Conservation (phyloP, 2,329 filamentous ascomycete genomes). For the Verticillium longisporum region DNA sequence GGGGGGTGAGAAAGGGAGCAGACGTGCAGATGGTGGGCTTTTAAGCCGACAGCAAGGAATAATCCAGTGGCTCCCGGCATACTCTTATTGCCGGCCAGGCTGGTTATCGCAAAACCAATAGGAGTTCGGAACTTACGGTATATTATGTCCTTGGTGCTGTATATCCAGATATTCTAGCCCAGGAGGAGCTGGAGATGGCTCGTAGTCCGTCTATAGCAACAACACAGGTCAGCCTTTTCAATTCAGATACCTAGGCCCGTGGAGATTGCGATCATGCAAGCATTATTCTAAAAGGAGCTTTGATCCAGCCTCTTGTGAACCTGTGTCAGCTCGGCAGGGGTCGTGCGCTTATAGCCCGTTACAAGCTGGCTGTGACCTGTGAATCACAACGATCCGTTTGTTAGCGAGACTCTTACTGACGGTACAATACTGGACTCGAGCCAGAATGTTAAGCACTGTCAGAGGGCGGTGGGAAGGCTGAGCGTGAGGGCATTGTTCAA, state of each 20-base stretch:
- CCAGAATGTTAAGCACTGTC: background rate
- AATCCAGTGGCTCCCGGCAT: background rate
- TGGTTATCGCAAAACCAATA: conserved; percentile 10
- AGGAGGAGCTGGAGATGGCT: conserved; percentile 39
- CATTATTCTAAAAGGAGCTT: background rate
- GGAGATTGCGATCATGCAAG: background rate
- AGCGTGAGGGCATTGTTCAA: background rate
- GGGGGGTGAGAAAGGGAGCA: background rate
- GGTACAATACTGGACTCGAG: background rate
- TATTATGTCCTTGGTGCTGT: conserved; percentile 40
- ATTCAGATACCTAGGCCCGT: background rate
- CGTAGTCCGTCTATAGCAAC: conserved; percentile 42
- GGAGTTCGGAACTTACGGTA: conserved; percentile 39
- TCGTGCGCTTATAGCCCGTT: background rate
- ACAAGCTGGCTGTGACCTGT: background rate
- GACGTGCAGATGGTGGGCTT: background rate
- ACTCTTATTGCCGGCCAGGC: background rate
- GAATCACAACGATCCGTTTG: background rate
- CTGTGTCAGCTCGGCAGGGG: background rate
- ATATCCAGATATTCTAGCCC: conserved; percentile 50
- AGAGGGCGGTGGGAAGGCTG: background rate
- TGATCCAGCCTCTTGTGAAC: background rate
- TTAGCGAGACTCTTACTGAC: background rate
- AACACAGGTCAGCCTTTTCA: conserved; percentile 18
- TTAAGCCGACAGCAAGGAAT: background rate